Evolutionary conservation across 2,329 filamentous ascomycete species (phyloP).

Genomic region (Bretziella fagacearum): DNA sequence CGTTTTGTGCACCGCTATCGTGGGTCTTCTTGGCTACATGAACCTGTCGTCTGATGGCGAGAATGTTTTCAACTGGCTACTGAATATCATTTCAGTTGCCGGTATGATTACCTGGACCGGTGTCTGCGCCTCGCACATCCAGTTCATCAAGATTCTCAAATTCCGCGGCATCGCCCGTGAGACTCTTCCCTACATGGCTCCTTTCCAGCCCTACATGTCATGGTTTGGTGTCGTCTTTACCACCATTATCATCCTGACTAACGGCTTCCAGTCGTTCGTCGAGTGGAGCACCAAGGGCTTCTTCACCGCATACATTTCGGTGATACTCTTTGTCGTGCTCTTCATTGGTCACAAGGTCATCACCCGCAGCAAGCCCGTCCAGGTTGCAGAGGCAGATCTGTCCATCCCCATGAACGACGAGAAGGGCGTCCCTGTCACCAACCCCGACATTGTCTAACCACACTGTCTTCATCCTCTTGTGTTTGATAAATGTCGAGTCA

Average conservation of each 20-base stretch:
- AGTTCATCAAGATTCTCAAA: slow-evolving; percentile 44
- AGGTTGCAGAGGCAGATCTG: slow-evolving; percentile 24
- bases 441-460: neutral
- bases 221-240: slow-evolving; percentile 52
- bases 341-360: slow-evolving; percentile 43
- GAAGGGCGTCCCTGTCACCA: neutral
- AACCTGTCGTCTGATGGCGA: slow-evolving; percentile 43
- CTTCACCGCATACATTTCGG: slow-evolving; percentile 46
- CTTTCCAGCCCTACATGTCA: slow-evolving; percentile 45
- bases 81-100: slow-evolving; percentile 52
- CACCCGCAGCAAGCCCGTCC: slow-evolving; percentile 25
- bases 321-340: slow-evolving; percentile 45
- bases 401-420: slow-evolving; percentile 6
- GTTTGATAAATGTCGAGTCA: too few relatives aligned
- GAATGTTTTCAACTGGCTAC: slow-evolving; percentile 53
- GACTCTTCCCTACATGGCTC: slow-evolving; percentile 42
- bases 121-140: slow-evolving; percentile 46
- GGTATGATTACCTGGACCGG: slow-evolving; percentile 56
- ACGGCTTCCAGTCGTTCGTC: slow-evolving; percentile 53
- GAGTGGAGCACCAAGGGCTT: slow-evolving; percentile 43
- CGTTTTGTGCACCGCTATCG: slow-evolving; percentile 32
- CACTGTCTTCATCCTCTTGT: too few relatives aligned
- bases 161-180: slow-evolving; percentile 39
- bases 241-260: slow-evolving; percentile 45
- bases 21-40: slow-evolving; percentile 50